Percentiles rank a stretch among this genome's conserved stretches.
Conservation (phyloP, 2,329 filamentous ascomycete genomes). For the Pyrenophora graminea region DNA sequence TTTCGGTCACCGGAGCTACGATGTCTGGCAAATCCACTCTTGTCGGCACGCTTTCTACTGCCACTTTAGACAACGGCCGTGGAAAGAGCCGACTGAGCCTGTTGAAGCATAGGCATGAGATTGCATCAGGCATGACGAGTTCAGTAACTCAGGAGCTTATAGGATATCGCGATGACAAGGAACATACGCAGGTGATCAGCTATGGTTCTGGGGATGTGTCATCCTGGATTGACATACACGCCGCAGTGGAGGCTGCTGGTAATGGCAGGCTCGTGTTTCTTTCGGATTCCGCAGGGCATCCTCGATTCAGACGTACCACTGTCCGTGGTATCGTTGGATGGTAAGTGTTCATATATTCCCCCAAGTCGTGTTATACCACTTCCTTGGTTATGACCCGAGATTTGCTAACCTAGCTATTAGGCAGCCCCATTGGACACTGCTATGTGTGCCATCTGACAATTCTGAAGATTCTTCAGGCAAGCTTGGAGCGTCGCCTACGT, state of each 20-base stretch:
- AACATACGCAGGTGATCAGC: constrained; percentile 65
- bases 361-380: not conserved
- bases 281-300: constrained; percentile 89
- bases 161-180: constrained; percentile 64
- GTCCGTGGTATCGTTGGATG: constrained; percentile 90
- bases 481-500: constrained; percentile 53
- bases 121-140: constrained; percentile 88
- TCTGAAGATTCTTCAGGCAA: constrained; percentile 55
- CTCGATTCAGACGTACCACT: constrained; percentile 85
- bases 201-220: constrained; percentile 85
- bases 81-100: constrained; percentile 88
- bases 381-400: not conserved
- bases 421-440: constrained; percentile 86
- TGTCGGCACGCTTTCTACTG: constrained; percentile 84
- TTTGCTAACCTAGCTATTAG: constrained; percentile 15
- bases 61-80: constrained; percentile 85
- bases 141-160: constrained; percentile 93
- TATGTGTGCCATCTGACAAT: constrained; percentile 85
- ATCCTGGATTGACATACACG: constrained; percentile 94
- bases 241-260: constrained; percentile 69
- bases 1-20: constrained; percentile 87
- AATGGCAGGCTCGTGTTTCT: constrained; percentile 80
- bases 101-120: constrained; percentile 90
- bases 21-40: constrained; percentile 92
- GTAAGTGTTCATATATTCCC: constrained; percentile 41